phyloP scores from a whole-genome alignment of 352 stramenopile species.

The Phytopythium mirpurense region DNA sequence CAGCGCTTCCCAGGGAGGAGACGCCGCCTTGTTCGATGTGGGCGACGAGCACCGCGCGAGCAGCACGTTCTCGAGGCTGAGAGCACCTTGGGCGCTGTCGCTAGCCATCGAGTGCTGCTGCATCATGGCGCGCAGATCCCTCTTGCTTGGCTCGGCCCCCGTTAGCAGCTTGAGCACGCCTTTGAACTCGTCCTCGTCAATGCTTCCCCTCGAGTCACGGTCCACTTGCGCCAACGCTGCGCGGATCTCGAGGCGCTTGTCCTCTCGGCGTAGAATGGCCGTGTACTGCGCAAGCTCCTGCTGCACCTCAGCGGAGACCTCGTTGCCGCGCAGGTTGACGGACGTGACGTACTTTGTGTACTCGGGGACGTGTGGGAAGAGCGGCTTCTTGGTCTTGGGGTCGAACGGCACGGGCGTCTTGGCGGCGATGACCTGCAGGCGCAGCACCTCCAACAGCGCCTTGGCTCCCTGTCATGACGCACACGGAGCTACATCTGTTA shows the following conservation, averaged over 20 bases:
- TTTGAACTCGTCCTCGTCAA: constrained; percentile 79
- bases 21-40: constrained; percentile 62
- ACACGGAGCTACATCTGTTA: not conserved
- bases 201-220: constrained; percentile 37
- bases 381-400: constrained; percentile 40
- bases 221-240: constrained; percentile 67
- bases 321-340: constrained; percentile 76
- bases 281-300: constrained; percentile 73
- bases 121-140: constrained; percentile 63
- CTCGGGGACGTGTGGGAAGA: constrained; percentile 37
- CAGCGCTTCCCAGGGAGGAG: constrained; percentile 65
- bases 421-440: constrained; percentile 65
- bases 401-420: constrained; percentile 54
- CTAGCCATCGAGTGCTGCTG: constrained; percentile 43
- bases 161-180: constrained; percentile 75
- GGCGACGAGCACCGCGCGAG: constrained; percentile 67
- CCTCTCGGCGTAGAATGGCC: constrained; percentile 65
- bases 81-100: constrained; percentile 42
- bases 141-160: constrained; percentile 64
- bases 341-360: constrained; percentile 69
- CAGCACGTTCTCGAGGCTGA: constrained; percentile 68
- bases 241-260: constrained; percentile 78
- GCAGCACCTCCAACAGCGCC: constrained; percentile 67
- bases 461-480: constrained; percentile 47
- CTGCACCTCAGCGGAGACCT: constrained; percentile 51